phyloP scores from a whole-genome alignment of 345 rosid genomes.

The Gynandropsis gynandra region DNA sequence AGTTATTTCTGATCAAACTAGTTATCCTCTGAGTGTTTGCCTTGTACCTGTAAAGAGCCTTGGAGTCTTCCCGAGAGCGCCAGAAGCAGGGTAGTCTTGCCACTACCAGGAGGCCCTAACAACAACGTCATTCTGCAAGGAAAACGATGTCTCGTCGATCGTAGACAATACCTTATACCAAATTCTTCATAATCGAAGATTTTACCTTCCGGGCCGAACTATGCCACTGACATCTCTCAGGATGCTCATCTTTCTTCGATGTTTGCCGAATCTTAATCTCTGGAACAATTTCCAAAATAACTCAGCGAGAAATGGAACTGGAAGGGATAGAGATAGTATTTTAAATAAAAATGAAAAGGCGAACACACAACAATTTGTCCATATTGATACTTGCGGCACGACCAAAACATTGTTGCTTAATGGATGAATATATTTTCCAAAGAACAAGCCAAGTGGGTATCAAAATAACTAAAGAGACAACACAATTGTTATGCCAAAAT shows the following conservation, averaged over 20 bases:
- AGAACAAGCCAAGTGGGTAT: too few species aligned
- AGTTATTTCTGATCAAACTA: neutral
- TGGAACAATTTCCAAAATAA: neutral
- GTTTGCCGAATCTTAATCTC: conserved; percentile 18
- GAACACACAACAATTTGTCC: too few species aligned
- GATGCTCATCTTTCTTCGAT: conserved; percentile 35
- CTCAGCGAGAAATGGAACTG: neutral
- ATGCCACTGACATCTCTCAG: conserved; percentile 56
- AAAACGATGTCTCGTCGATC: neutral
- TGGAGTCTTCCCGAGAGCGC: conserved; percentile 32
- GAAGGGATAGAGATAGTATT: too few species aligned
- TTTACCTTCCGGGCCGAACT: conserved; percentile 35
- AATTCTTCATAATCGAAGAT: too few species aligned
- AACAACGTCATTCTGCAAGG: conserved; percentile 30
- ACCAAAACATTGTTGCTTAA: too few species aligned
- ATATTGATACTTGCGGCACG: too few species aligned
- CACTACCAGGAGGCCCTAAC: conserved; percentile 36
- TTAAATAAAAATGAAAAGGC: too few species aligned
- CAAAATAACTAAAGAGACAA: too few species aligned
- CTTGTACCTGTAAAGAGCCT: conserved; percentile 29
- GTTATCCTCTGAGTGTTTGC: too few species aligned
- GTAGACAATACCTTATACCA: too few species aligned
- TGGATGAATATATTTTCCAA: too few species aligned
- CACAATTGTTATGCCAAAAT: too few species aligned
- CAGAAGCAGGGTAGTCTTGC: conserved; percentile 30